Base-by-base conservation (phyloP, 208 protist genomes). In the Trypanosoma theileri region DNA sequence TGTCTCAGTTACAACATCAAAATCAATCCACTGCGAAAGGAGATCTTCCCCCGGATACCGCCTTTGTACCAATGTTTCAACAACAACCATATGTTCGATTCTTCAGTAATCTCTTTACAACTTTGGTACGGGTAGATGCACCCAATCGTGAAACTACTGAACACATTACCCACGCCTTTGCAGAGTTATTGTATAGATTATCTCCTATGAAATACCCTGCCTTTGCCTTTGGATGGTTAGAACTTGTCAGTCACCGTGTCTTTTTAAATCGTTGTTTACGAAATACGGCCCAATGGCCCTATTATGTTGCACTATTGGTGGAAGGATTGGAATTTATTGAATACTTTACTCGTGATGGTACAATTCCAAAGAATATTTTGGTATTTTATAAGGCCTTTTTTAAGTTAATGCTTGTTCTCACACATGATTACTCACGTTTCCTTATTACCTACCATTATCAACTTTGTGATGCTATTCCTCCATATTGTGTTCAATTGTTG, bases 381-480 rank as follows among this genome's bases (percentile, higher is more conserved):
- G 82, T 96, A 17, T 96, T 95, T 67, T 95, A 92, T 85, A 96
- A 95, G 80, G 71, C 85, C 11, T 79, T 96, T 71, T 86, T 97
- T 60, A 95, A 95, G 75, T 80, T 99, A 19, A 81, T 99, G 45
- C 76, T 99, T 31, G 91, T 99, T 3, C 75, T 99, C 1, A 86
- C 99, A 7, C 99, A 99, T 77, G 99, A 99, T 85, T 99, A 99
- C 84, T 98, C 98, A 53, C 95, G 98, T 75, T 99, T 99, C 72
- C 84, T 99, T 13, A 99, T 98, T 82, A 84, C 97, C 11, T 98
- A 99, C 75, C 98, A 99, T 85, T 97, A 99, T 68, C 80, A 80
- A 17, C 75, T 99, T 22, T 98, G 92, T 79, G 86, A 98, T 68
- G 95, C 89, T 12, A 98, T 99, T 65, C 97, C 98, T 41, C 75